phyloP scores from a whole-genome alignment of 805 yeast species.

The Ogataea philodendri region DNA sequence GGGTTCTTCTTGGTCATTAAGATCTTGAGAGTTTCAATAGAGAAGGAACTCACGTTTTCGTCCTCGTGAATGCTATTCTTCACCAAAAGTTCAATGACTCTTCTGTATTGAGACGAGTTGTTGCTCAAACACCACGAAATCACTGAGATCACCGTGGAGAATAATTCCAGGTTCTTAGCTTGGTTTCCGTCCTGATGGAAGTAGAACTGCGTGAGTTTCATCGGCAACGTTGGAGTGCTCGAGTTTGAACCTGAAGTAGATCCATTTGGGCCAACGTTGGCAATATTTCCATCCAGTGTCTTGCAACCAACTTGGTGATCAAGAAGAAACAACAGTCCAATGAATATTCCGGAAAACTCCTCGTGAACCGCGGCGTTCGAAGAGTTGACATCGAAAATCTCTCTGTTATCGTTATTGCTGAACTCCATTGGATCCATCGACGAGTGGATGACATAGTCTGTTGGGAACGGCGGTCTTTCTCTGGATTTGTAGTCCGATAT shows the following conservation, averaged over 20 bases:
- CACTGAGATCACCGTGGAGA: constrained; percentile 67
- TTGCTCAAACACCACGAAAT: constrained; percentile 65
- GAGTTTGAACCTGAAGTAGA: constrained; percentile 19
- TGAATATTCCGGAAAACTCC: constrained; percentile 62
- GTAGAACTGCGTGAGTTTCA: constrained; percentile 41
- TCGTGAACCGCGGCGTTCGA: constrained; percentile 60
- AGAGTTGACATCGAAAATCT: constrained; percentile 42
- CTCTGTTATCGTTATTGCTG: constrained; percentile 34
- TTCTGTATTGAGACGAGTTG: constrained; percentile 53
- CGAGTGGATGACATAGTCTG: constrained; percentile 43
- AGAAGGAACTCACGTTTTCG: constrained; percentile 57
- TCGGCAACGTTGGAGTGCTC: constrained; percentile 29
- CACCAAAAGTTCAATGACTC: constrained; percentile 71
- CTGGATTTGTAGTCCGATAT: constrained; percentile 57
- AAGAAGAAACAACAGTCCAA: constrained; percentile 52
- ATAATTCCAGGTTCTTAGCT: constrained; percentile 50
- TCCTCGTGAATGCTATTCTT: constrained; percentile 73
- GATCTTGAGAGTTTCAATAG: constrained; percentile 59
- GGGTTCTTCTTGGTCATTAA: constrained; percentile 71
- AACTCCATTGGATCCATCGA: constrained; percentile 36
- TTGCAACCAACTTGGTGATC: constrained; percentile 57
- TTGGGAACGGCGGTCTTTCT: constrained; percentile 73
- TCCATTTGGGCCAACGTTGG: constrained; percentile 20
- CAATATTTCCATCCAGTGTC: constrained; percentile 18
- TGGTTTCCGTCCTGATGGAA: constrained; percentile 35